Evolutionary conservation across 352 stramenopile species (phyloP), one percentile per base, ranked within the genome.

Genomic region (Globisporangium nagaii): DNA sequence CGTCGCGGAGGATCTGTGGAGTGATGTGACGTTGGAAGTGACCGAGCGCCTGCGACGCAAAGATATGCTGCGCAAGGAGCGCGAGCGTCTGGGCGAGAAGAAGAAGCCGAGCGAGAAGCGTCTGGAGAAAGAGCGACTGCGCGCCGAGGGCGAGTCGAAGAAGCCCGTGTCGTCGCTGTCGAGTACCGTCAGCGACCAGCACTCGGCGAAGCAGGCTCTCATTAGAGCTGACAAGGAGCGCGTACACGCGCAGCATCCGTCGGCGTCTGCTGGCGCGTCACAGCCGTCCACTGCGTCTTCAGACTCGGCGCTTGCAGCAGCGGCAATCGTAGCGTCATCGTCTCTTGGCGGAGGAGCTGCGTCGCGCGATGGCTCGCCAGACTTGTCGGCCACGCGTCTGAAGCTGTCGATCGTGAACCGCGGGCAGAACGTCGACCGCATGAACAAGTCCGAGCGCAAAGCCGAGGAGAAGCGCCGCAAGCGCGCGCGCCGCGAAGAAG

Each of bases 361-460:
- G n/a, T 46, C 40, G 19, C 46, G 49, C n/a, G 50, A 56, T 42
- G 57, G 49, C 40, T 48, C 56, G 22, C 37, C 32, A 0, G 75
- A 82, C 53, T 27, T 65, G 34, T 73, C 72, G 15, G 64, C 69
- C 17, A 88, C 78, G 2, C 76, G 78, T 2, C 56, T 91, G 4
- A 82, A 84, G 43, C 56, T 91, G 20, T 71, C 83, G 44, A 68
- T 89, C n/a, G 79, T 85, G 53, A 86, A 70, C 32, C 79, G 78
- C 42, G 36, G 36, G 2, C 64, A 68, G 9, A 87, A 75, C 32
- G 62, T 88, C 53, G 77, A 89, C 25, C 74, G 76, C 8, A 88
- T 89, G 76, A 92, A 83, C 59, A 94, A 94, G 31, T 82, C 77
- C 40, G 82, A 93, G 62, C 84, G 84, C 20, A 94, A 94, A 44